Evolutionary conservation across 257 asterid genomes (phyloP).

Genomic region (Osmanthus fragrans): DNA sequence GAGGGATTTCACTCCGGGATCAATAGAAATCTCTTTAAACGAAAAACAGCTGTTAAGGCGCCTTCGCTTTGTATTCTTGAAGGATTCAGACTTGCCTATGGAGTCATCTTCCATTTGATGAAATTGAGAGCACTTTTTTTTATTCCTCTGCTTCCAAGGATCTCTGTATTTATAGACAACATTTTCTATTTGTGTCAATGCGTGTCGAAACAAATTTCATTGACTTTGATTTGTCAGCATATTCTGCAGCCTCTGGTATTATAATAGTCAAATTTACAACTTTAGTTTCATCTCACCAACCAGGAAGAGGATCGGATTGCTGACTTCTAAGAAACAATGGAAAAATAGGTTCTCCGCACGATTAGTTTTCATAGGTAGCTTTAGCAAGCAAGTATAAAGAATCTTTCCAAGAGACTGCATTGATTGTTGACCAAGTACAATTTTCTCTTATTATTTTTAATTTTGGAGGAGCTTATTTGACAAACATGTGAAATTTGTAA

Average conservation of each 20-base stretch:
- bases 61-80: slow-evolving; percentile 23
- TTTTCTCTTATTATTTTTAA: not conserved
- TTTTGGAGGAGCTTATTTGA: not conserved
- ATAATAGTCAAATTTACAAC: slow-evolving; percentile 10
- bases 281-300: not conserved
- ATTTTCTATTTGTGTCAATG: slow-evolving; percentile 14
- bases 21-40: slow-evolving; percentile 59
- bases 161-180: slow-evolving; percentile 13
- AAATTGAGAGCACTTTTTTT: not conserved
- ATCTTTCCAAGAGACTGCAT: not conserved
- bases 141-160: not conserved
- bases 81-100: slow-evolving; percentile 16
- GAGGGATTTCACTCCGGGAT: slow-evolving; percentile 64
- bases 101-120: slow-evolving; percentile 38
- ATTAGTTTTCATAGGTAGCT: not conserved
- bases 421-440: slow-evolving; percentile 29
- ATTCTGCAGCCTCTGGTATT: slow-evolving; percentile 5
- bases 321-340: not conserved
- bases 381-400: not conserved
- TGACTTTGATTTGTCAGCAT: slow-evolving; percentile 31
- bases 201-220: slow-evolving; percentile 28
- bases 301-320: not conserved
- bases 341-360: slow-evolving; percentile 13
- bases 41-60: slow-evolving; percentile 44
- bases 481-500: not conserved